Evolutionary conservation across 2,329 filamentous ascomycete genomes (phyloP).

Genomic region (Diaporthe destruens): DNA sequence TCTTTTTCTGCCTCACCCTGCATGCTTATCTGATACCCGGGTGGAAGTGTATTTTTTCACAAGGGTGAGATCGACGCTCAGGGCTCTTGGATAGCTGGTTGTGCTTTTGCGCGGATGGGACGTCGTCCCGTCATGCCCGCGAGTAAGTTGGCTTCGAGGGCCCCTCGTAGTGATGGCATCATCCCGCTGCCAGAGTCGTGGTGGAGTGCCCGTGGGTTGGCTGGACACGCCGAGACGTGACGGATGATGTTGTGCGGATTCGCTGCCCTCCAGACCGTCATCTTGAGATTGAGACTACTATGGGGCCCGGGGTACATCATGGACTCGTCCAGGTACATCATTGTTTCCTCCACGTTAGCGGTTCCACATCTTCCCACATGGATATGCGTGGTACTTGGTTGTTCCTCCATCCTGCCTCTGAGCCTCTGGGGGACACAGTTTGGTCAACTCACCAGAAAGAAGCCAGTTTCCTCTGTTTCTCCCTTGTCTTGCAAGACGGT

Average conservation of each 20-base stretch:
- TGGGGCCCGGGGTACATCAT: conserved; percentile 12
- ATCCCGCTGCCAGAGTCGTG: conserved; percentile 27
- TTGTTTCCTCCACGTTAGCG: conserved; percentile 13
- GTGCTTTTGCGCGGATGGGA: conserved; percentile 11
- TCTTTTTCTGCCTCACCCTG: conserved; percentile 19
- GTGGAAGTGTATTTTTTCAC: conserved; percentile 23
- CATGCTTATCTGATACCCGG: conserved; percentile 24
- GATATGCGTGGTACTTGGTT: conserved; percentile 21
- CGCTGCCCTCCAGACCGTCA: conserved; percentile 8
- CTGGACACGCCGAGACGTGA: conserved; percentile 21
- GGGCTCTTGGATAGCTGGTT: background rate
- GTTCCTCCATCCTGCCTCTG: conserved; percentile 18
- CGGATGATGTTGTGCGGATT: conserved; percentile 5
- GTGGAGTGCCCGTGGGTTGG: conserved; percentile 10
- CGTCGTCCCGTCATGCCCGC: conserved; percentile 32
- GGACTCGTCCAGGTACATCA: conserved; percentile 23
- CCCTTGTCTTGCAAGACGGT: conserved; percentile 3
- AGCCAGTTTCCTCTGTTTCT: conserved; percentile 19
- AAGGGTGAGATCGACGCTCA: conserved; percentile 11
- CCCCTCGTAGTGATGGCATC: conserved; percentile 33
- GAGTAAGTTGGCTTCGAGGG: conserved; percentile 17
- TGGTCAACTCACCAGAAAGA: conserved; percentile 27
- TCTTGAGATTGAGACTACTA: background rate
- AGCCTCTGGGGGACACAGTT: conserved; percentile 5
- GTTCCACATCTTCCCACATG: conserved; percentile 37